Conservation (phyloP, 805 yeast species). For the Wickerhamomyces tratensis region DNA sequence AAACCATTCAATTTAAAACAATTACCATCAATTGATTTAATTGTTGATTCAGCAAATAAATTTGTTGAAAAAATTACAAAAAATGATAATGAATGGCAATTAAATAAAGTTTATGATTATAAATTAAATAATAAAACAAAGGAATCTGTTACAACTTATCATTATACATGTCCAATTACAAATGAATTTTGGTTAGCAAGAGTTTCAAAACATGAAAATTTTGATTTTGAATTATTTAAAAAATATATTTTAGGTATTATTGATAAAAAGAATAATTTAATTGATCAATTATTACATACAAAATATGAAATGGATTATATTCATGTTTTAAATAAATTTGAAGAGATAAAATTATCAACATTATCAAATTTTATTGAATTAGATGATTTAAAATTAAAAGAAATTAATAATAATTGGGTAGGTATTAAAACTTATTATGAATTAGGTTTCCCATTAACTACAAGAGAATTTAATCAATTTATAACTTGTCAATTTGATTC, state of each 20-base stretch:
- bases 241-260: slow-evolving; percentile 21
- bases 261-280: slow-evolving; percentile 6
- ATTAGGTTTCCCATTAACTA: slow-evolving; percentile 24
- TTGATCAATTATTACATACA: slow-evolving; percentile 21
- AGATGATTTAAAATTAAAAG: slow-evolving; percentile 3
- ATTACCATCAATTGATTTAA: slow-evolving; percentile 7
- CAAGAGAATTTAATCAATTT: slow-evolving; percentile 28
- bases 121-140: slow-evolving; percentile 15
- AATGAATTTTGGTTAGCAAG: slow-evolving; percentile 27
- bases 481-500: slow-evolving; percentile 20
- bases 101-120: slow-evolving; percentile 21
- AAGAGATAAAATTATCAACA: slow-evolving; percentile 12
- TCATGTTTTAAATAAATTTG: slow-evolving; percentile 20
- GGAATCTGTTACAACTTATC: slow-evolving; percentile 23
- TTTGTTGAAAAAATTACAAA: slow-evolving; percentile 14
- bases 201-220: slow-evolving; percentile 14
- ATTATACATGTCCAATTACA: slow-evolving; percentile 10
- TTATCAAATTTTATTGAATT: slow-evolving; percentile 7
- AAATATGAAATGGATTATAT: slow-evolving; percentile 24
- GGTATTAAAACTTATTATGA: slow-evolving; percentile 25
- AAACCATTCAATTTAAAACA: slow-evolving; percentile 6
- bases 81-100: slow-evolving; percentile 16
- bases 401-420: slow-evolving; percentile 16
- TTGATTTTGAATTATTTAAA: slow-evolving; percentile 17
- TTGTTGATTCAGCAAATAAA: slow-evolving; percentile 14